A percentile compares a stretch with the other conserved stretches of the same genome.
Conservation (phyloP, 495 filamentous ascomycete genomes). For the Aspergillus indologenus region DNA sequence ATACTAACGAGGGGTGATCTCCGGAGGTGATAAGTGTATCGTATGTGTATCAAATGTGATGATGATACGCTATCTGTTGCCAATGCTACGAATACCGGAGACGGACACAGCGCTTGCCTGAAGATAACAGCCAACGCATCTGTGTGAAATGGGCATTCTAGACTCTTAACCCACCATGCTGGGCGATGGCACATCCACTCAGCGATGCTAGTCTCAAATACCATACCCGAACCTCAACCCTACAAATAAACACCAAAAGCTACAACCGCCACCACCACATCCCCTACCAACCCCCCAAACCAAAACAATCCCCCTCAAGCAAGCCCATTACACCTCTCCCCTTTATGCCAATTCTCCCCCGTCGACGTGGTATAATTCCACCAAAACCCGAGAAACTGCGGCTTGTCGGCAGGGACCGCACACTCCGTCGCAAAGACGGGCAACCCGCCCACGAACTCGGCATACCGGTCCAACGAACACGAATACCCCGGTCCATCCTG, state of each 20-base stretch:
- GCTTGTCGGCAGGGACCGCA: slow-evolving; percentile 16
- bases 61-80: no score
- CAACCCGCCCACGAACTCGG: slow-evolving; percentile 12
- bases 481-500: slow-evolving; percentile 24
- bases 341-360: not conserved
- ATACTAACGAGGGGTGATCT: not conserved
- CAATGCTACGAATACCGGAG: no score
- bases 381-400: slow-evolving; percentile 24
- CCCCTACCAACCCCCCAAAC: not conserved
- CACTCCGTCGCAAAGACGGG: slow-evolving; percentile 16
- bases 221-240: no score
- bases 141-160: no score
- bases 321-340: slow-evolving; percentile 5
- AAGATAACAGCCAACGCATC: no score
- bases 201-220: no score
- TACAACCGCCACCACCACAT: not conserved
- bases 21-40: no score
- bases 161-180: no score
- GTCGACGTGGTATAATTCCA: slow-evolving; percentile 21
- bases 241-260: no score
- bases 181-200: no score
- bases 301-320: not conserved
- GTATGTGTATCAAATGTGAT: no score
- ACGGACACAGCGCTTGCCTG: no score
- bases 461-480: slow-evolving; percentile 20